Evolutionary conservation across 441 rosid genomes (phyloP).

Genomic region (Brassica balearica): DNA sequence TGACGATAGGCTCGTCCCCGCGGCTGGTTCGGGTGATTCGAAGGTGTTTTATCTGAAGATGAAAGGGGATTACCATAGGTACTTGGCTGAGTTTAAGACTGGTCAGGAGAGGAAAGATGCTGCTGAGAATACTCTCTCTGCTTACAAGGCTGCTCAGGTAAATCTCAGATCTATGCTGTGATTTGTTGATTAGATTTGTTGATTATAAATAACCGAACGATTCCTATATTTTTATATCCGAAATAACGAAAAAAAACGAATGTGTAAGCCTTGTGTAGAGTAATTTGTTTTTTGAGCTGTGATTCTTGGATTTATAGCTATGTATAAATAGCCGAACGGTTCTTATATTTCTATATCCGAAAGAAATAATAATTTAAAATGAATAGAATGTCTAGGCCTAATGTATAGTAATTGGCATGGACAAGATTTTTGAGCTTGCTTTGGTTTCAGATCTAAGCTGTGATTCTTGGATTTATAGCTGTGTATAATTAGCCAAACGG

Average conservation of each 20-base stretch:
- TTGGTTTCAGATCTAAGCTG: background rate
- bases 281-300: background rate
- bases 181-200: too few species aligned
- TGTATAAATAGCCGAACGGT: too few species aligned
- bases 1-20: constrained; percentile 63
- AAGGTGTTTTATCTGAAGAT: constrained; percentile 79
- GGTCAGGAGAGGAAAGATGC: constrained; percentile 81
- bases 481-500: background rate
- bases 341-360: too few species aligned
- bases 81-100: constrained; percentile 79
- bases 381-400: background rate
- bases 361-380: too few species aligned
- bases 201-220: background rate
- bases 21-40: constrained; percentile 65
- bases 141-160: constrained; percentile 82
- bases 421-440: background rate
- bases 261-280: too few species aligned
- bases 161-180: constrained; percentile 29
- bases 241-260: too few species aligned
- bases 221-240: background rate
- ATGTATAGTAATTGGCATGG: background rate
- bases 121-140: constrained; percentile 71
- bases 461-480: background rate
- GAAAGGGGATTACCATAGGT: constrained; percentile 82
- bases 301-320: too few species aligned